Percentiles rank a stretch among this genome's conserved stretches.
phyloP scores from a whole-genome alignment of 2,329 filamentous ascomycete species.

The Geosmithia flava region DNA sequence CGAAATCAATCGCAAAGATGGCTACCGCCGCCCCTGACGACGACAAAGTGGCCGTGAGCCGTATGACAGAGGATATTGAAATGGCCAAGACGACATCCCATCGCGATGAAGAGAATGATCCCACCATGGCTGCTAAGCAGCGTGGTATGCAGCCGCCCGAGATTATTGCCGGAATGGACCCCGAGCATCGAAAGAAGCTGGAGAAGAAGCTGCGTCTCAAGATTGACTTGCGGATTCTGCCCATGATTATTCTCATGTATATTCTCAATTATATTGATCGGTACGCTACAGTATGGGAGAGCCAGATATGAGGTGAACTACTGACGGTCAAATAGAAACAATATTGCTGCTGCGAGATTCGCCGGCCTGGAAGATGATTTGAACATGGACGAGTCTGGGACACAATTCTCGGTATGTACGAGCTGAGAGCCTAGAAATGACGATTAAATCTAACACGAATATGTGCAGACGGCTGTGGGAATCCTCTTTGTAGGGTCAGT shows the following conservation, averaged over 20 bases:
- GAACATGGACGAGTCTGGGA: slow-evolving; percentile 14
- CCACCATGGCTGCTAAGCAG: not conserved
- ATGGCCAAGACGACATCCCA: slow-evolving; percentile 4
- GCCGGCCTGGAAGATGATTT: slow-evolving; percentile 33
- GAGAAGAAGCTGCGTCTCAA: slow-evolving; percentile 46
- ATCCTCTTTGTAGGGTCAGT: slow-evolving; percentile 36
- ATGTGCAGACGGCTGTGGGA: slow-evolving; percentile 28
- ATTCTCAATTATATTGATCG: slow-evolving; percentile 50
- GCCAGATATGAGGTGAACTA: not conserved
- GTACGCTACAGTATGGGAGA: slow-evolving; percentile 5
- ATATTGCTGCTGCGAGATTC: slow-evolving; percentile 27
- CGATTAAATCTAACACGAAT: slow-evolving; percentile 2
- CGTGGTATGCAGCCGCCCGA: slow-evolving; percentile 12
- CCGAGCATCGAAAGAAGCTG: slow-evolving; percentile 29
- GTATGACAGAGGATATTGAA: not conserved
- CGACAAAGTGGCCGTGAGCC: not conserved
- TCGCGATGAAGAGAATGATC: slow-evolving; percentile 1
- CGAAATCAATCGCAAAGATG: too few species aligned
- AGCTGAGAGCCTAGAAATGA: not conserved
- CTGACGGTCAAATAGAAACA: slow-evolving; percentile 14
- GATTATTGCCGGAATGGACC: slow-evolving; percentile 24
- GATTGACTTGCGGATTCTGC: slow-evolving; percentile 48
- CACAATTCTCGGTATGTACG: slow-evolving; percentile 8
- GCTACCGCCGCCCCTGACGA: too few species aligned
- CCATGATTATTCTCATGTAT: slow-evolving; percentile 51